Evolutionary conservation across 2,329 filamentous ascomycete species (phyloP).

Genomic region (Colletotrichum ledebouriae): DNA sequence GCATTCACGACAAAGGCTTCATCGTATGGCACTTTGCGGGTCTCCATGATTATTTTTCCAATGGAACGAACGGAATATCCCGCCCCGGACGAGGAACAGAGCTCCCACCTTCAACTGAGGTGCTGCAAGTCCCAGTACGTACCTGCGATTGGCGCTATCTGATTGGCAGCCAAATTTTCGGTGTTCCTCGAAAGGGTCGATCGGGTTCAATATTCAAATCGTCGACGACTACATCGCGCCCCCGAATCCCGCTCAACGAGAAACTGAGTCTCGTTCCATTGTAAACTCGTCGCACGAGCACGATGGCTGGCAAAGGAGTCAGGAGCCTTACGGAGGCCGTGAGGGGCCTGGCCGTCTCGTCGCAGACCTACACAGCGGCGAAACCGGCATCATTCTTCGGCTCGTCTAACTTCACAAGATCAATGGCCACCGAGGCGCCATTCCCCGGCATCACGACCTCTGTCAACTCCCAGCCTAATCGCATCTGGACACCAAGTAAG

Average conservation of each 20-base stretch:
- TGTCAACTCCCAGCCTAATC: conserved; percentile 52
- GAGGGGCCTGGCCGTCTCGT: conserved; percentile 61
- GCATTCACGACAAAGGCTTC: conserved; percentile 24
- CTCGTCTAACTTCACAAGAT: conserved; percentile 56
- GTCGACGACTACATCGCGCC: conserved; percentile 26
- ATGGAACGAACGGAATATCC: conserved; percentile 41
- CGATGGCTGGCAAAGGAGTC: conserved; percentile 63
- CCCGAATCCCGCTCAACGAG: background rate
- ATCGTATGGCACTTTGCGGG: conserved; percentile 32
- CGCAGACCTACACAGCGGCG: conserved; percentile 53
- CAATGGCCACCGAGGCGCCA: conserved; percentile 68
- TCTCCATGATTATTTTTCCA: conserved; percentile 41
- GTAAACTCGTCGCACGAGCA: conserved; percentile 24
- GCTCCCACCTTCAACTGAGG: conserved; percentile 15
- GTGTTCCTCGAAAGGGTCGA: conserved; percentile 26
- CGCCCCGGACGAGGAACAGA: conserved; percentile 35
- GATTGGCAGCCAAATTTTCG: conserved; percentile 43
- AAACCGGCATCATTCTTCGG: conserved; percentile 54
- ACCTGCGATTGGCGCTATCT: conserved; percentile 17
- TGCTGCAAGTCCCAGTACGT: conserved; percentile 16
- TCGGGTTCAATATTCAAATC: conserved; percentile 9
- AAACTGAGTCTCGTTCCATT: conserved; percentile 6
- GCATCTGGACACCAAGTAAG: conserved; percentile 62
- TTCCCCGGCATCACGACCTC: conserved; percentile 55
- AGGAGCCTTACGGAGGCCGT: conserved; percentile 67